A percentile compares a stretch with the other conserved stretches of the same genome.
These are phyloP conservation scores for Metschnikowia lunata DNA, from an alignment of 805 yeast genomes.

Conservation along the genomic window DNA sequence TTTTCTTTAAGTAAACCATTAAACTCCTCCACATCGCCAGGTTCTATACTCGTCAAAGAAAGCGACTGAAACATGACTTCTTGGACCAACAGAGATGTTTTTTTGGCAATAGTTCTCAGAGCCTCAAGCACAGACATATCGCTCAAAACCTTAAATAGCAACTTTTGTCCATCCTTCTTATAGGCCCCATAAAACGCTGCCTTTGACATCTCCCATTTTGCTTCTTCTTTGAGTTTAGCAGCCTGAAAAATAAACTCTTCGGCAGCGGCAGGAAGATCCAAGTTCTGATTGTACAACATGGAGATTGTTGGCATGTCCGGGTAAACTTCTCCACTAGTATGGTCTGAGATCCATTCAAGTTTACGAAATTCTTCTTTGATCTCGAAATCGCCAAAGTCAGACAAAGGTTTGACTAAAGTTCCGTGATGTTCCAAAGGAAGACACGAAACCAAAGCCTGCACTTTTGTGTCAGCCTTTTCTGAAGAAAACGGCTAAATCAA, in stretches of 20 bases:
- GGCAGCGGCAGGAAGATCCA: constrained; percentile 1
- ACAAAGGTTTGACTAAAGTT: not conserved
- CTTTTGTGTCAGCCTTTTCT: no score
- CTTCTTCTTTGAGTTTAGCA: constrained; percentile 2
- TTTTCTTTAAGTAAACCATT: no score
- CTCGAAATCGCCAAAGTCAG: constrained; percentile 1
- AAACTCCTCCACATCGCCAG: no score
- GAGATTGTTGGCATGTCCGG: constrained; percentile 3
- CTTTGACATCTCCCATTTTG: constrained; percentile 2
- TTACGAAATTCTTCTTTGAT: not conserved
- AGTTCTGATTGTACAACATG: constrained; percentile 1
- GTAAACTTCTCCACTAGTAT: constrained; percentile 2
- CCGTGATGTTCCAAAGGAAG: not conserved
- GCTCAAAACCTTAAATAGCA: not conserved
- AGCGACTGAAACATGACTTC: constrained; percentile 1
- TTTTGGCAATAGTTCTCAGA: constrained; percentile 3
- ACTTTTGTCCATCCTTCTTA: not conserved
- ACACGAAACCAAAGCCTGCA: no score
- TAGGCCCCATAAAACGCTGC: constrained; percentile 1
- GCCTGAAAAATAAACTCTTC: constrained; percentile 1
- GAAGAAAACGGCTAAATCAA: no score
- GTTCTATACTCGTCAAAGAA: no score
- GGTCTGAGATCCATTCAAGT: constrained; percentile 1
- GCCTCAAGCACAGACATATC: not conserved
- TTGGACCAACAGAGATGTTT: not conserved